Evolutionary conservation across 106 monocot species (phyloP), one percentile per base, ranked within the genome.

Genomic region (Dendrobium nobile): DNA sequence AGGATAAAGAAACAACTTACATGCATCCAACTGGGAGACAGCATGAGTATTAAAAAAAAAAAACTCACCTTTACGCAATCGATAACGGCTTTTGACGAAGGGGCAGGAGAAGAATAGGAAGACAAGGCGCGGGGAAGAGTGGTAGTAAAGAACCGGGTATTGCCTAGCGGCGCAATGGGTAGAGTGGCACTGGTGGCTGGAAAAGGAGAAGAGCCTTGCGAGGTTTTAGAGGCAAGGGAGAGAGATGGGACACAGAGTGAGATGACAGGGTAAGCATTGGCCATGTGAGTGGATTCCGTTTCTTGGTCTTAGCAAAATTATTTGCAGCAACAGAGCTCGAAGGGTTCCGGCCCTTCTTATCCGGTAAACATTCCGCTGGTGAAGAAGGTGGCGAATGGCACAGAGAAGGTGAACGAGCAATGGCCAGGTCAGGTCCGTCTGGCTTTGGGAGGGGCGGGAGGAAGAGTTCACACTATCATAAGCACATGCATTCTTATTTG

Each of bases 221-320:
- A 80, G 33, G 76, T 73, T 22, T 72, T 40, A 17, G 55, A 79
- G 44, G 55, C 11, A 65, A 73, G 4, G 44, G 75, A 78, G 78
- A 79, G 31, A 54, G 45, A 68, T 79, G 79, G 75, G 31, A 47
- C 31, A 64, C 79, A 16, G 17, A 16, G 2, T 27, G 55, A 77
- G 31, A 19, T 77, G 9, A 73, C 79, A 83, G 72, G 31, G 70
- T 78, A 43, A 7, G 41, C 58, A 42, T 9, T 76, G 51, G 80
- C 67, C 82, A 82, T 82, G 75, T 44, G 19, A n/a, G 9, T 70
- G 70, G 24, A 2, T 26, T 22, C 26, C n/a, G 61, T 61, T n/a
- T n/a, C 61, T 10, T 5, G 22, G 22, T 22, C 61, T 22, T 22
- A n/a, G n/a, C 7, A 61, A 6, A 19, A 56, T 56, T 16, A 4